Evolutionary conservation across 306 rosid species (phyloP), one percentile per base, ranked within the genome.

Genomic region (Phaseolus lunatus): DNA sequence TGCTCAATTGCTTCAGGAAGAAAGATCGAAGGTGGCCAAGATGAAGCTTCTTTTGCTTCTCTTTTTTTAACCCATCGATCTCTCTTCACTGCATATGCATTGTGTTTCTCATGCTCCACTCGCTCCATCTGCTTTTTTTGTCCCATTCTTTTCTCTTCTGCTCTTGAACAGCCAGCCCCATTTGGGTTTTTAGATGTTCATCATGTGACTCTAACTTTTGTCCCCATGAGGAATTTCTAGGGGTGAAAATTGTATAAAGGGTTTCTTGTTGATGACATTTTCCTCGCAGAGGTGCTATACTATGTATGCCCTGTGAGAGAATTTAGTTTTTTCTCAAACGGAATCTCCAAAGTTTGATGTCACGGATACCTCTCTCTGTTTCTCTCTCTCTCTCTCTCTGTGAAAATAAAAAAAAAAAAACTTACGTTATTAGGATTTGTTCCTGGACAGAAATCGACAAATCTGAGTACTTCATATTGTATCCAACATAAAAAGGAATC

Each of bases 31-130:
- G 70, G n/a, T 85, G 76, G 45, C 79, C 80, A 83, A 89, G 94
- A 85, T 65, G 92, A 87, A 87, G 90, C 76, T 47, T 4, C 18
- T 80, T 56, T 23, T 67, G 89, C 92, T 85, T 89, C 94, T 83
- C 89, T 81, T 80, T 89, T 90, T 92, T 84, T 78, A 70, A 57
- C 91, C 87, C 10, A 50, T 58, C 44, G 6, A 15, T 61, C 67
- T 61, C 26, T 31, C 45, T 35, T 85, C 76, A 47, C 70, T 15
- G 15, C 71, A 41, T 39, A 9, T 39, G 48, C 48, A 1, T 12
- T 43, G 16, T 43, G 16, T 43, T 43, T 12, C 15, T 58, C 68
- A 37, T 31, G 35, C 4, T 48, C 14, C 9, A 82, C 24, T 52
- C 12, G 23, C 62, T 16, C 45, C 43, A 67, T 70, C 80, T 66